Base-by-base conservation (phyloP, 352 stramenopile genomes). In the Pythium chondricola region DNA sequence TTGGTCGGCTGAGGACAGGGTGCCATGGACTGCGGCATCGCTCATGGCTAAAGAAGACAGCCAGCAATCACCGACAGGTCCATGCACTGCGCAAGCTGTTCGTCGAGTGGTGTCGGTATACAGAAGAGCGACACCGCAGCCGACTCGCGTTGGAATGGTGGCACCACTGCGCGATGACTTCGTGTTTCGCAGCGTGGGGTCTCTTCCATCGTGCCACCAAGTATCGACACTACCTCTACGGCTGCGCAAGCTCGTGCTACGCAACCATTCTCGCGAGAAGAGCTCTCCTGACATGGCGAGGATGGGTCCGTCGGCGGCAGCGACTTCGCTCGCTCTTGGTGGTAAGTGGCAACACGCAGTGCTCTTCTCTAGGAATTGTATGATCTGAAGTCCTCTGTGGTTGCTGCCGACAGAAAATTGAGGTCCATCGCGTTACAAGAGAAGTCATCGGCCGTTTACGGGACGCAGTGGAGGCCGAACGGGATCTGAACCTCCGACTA, bases 131-230 rank as follows among this genome's bases (percentile, higher is more conserved):
- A 4, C 33, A 17, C 11, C 40, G 35, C 8, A 52, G 24, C 17
- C 46, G 16, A 6, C 41, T 42, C 9, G 51, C 51, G 17, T 33
- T 47, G 14, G 51, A 44, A 26, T 58, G 51, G 51, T 24, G 43
- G 13, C 35, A 35, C 16, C 51, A 58, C 22, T 52, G 42, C 41
- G 7, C 47, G n/a, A 17, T 52, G 26, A 58, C 33, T 26, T 7
- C 25, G 9, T 48, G 27, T 36, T 58, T 48, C 13, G 51, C 51
- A 29, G 43, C 51, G 20, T 58, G 51, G 51, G 40, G 52, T 7
- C 21, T 58, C 25, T 37, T 58, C 3, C 51, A 58, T 29, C 51
- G 51, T 2, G 51, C 42, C 26, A 48, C 37, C n/a, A 27, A 39
- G 9, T 58, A 52, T 29, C 25, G 43, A 26, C 32, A 43, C 7